Evolutionary conservation across 345 rosid genomes (phyloP).

Genomic region (Streptanthus diversifolius): DNA sequence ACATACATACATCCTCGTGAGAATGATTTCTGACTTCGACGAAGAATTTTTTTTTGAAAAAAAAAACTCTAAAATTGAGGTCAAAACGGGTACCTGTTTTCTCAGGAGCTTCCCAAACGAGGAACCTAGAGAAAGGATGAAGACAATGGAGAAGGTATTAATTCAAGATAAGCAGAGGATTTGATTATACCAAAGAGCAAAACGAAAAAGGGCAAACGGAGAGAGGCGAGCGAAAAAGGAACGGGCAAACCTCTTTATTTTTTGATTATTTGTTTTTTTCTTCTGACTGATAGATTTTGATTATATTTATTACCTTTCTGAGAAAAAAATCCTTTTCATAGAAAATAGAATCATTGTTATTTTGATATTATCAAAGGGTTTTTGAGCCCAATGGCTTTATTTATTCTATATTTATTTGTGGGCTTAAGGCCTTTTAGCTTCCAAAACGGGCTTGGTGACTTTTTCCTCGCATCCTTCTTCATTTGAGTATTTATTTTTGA

Average conservation of each 20-base stretch:
- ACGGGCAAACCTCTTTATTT: constrained; percentile 17
- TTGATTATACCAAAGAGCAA: not conserved
- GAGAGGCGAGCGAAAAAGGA: constrained; percentile 19
- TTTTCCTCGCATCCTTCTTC: too few species aligned
- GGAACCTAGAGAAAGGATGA: not conserved
- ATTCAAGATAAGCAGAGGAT: not conserved
- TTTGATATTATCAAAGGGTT: not conserved
- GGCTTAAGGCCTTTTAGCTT: not conserved
- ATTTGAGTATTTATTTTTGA: too few species aligned
- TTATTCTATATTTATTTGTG: not conserved
- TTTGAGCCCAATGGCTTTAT: not conserved
- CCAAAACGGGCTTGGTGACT: not conserved
- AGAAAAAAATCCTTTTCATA: not conserved
- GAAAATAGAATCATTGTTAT: not conserved
- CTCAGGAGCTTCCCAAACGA: not conserved
- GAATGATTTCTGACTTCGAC: not conserved
- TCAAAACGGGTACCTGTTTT: constrained; percentile 11
- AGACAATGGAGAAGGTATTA: not conserved
- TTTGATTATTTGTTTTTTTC: not conserved
- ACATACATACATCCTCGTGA: not conserved
- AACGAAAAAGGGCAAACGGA: not conserved
- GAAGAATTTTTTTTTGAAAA: not conserved
- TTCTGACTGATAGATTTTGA: not conserved
- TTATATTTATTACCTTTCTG: not conserved
- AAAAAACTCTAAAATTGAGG: not conserved